Evolutionary conservation across 495 filamentous ascomycete genomes (phyloP), one percentile per base, ranked within the genome.

Genomic region (Aspergillus campestris): DNA sequence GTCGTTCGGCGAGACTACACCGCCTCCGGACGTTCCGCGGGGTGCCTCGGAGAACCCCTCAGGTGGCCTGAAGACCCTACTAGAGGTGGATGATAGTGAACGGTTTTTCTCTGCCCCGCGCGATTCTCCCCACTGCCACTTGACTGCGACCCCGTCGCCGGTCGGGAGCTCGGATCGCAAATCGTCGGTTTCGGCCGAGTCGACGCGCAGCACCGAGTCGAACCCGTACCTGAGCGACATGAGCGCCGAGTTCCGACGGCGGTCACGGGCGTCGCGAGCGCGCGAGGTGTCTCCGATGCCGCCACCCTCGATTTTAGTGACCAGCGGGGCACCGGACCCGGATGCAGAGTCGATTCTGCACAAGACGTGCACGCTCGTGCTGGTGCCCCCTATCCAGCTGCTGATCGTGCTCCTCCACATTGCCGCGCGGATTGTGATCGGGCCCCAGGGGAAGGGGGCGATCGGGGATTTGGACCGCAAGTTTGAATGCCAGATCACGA

Each of bases 321-420:
- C 52, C 11, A 50, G 71, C 28, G 74, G 82, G 11, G 38, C 48
- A 0, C 45, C 37, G 48, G 60, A 77, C 40, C 72, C 79, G 31
- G 70, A 89, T 18, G 80, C 86, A 1, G 68, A 76, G 8, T 76
- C 79, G 0, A 73, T 95, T 18, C 69, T 94, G 12, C 76, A 82
- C 27, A 88, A 84, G 62, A 88, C 87, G 0, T 81, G 78, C 57
- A 77, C 84, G 13, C 70, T 92, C 4, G 69, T 94, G 1, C 65
- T 94, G 24, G 77, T 83, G 0, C 87, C 88, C 7, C 87, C 89
- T 0, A 74, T 81, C 15, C 78, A 86, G 47, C 73, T 95, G 7
- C 72, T 94, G 31, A 71, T 79, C 7, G 64, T 92, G 34, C 86
- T 95, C 71, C 72, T 95, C 7, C 79, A 79, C 40, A 84, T 95